phyloP scores from a whole-genome alignment of 352 stramenopile genomes.

The Pythium aquatile region DNA sequence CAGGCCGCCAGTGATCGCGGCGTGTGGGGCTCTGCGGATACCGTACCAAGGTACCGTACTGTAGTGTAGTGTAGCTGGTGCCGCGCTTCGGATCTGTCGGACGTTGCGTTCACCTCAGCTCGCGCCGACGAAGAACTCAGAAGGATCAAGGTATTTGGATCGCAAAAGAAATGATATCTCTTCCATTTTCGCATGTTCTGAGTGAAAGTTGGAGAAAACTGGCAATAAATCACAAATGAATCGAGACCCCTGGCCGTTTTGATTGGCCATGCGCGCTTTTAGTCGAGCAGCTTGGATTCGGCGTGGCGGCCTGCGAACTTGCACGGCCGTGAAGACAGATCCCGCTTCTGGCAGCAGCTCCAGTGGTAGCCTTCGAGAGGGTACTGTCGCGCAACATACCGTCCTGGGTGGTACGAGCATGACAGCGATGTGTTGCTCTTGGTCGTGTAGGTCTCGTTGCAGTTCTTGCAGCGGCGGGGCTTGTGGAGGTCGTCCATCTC shows the following conservation, averaged over 20 bases:
- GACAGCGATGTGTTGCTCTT: conserved; percentile 82
- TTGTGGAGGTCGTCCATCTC: conserved; percentile 77
- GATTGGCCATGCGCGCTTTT: conserved; percentile 2
- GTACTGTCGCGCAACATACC: conserved; percentile 74
- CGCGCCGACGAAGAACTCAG: background rate
- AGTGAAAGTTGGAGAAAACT: conserved; percentile 2
- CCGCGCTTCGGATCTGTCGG: background rate
- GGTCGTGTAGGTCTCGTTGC: conserved; percentile 79
- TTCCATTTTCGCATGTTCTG: background rate
- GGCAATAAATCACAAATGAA: conserved; percentile 4
- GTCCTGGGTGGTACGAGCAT: conserved; percentile 75
- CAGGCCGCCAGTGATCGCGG: background rate
- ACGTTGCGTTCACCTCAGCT: background rate
- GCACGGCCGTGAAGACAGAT: conserved; percentile 71
- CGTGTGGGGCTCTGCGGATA: background rate
- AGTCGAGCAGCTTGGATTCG: conserved; percentile 66
- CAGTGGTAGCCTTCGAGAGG: conserved; percentile 81
- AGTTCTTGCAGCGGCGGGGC: conserved; percentile 72
- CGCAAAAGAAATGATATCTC: conserved; percentile 9
- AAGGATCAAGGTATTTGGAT: background rate
- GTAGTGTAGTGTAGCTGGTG: background rate
- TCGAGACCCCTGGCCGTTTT: background rate
- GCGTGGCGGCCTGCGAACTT: conserved; percentile 77
- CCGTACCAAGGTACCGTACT: background rate
- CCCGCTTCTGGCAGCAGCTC: conserved; percentile 82